Evolutionary conservation across 192 early-diverging fungal species (phyloP), one percentile per base, ranked within the genome.

Genomic region (Umbelopsis ramanniana): DNA sequence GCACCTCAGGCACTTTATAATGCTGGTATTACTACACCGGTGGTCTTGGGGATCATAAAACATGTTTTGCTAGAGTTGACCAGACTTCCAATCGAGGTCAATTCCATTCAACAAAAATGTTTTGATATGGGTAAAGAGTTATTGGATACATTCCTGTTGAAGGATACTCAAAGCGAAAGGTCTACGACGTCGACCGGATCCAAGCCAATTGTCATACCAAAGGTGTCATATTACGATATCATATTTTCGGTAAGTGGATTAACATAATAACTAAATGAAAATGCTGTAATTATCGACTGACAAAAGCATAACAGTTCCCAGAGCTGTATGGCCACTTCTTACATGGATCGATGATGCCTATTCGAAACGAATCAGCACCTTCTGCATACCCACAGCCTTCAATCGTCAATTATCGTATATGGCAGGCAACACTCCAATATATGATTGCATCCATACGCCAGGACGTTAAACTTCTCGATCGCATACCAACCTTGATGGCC

Each of bases 351-450:
- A 63, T 63, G 57, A 37, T 63, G 57, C 57, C 57, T 7, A 63
- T 63, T 17, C 23, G 57, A 33, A 79, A 67, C 40, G 71, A 60
- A 46, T 9, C 71, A 50, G 46, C 67, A 24, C 52, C 67, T 21
- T 37, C 63, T 19, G 55, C 72, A 12, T 23, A 52, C 6, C 57
- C 72, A 35, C 73, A 79, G 29, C 77, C 77, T 9, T 71, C 77
- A 5, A 74, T 85, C 9, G 60, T 70, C 19, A 83, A 85, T 67
- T 73, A 76, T 3, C 76, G 79, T 40, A 78, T 81, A 46, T 85
- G 86, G 86, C 77, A 75, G 21, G 83, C 81, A 33, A 83, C 79
- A 4, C 71, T 85, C 67, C 66, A 75, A 22, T 84, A 84, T 38
- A 74, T 88, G 69, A 66, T 79, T 0, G 76, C 72, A 19, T 81